phyloP scores from a whole-genome alignment of 2,329 filamentous ascomycete species.

The Monosporascus sp. region DNA sequence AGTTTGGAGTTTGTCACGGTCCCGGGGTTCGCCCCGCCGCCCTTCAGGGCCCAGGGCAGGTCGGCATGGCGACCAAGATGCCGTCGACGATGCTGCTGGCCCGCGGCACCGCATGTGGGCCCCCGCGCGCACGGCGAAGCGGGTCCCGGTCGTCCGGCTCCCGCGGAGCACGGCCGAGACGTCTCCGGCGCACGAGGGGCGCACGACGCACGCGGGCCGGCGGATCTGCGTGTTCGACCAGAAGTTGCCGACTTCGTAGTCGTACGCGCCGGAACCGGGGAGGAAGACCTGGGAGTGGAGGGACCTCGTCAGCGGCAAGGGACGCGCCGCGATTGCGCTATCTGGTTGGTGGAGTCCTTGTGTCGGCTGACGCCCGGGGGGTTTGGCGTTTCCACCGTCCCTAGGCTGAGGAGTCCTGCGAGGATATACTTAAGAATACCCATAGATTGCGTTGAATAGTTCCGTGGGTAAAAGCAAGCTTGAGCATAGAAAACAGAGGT shows the following conservation, averaged over 20 bases:
- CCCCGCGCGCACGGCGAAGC: slow-evolving; percentile 28
- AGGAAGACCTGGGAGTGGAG: slow-evolving; percentile 19
- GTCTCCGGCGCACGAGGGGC: slow-evolving; percentile 22
- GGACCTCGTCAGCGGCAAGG: slow-evolving; percentile 1
- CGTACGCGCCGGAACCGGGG: slow-evolving; percentile 19
- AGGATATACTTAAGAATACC: no score
- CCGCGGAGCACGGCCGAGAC: slow-evolving; percentile 19
- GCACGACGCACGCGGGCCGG: slow-evolving; percentile 29
- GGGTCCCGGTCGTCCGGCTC: slow-evolving; percentile 16
- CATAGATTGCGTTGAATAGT: no score
- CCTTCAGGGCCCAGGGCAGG: slow-evolving; percentile 44
- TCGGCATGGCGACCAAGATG: slow-evolving; percentile 24
- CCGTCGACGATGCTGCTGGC: slow-evolving; percentile 4
- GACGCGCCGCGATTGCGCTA: neutral
- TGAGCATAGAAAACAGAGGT: no score
- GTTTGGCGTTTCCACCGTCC: no score
- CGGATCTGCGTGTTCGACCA: slow-evolving; percentile 32
- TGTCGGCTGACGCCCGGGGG: no score
- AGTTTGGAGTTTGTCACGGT: slow-evolving; percentile 34
- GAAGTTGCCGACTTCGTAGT: slow-evolving; percentile 26
- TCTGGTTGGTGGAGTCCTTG: neutral
- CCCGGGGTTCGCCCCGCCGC: slow-evolving; percentile 48
- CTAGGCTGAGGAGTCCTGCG: no score
- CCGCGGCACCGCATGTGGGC: slow-evolving; percentile 26
- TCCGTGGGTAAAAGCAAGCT: no score